Evolutionary conservation across 306 rosid genomes (phyloP).

Genomic region (Begonia fuchsioides): DNA sequence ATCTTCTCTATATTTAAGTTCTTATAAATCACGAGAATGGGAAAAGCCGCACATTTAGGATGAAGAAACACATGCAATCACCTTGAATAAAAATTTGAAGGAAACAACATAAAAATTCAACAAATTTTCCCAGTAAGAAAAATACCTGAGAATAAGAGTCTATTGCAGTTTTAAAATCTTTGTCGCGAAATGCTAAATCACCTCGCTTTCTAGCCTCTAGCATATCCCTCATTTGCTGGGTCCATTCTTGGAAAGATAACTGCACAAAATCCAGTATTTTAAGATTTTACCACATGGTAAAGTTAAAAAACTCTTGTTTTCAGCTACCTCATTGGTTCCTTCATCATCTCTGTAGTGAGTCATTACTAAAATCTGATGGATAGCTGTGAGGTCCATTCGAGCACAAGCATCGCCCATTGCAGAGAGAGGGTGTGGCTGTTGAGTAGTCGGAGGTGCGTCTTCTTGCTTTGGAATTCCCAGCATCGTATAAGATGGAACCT

Average conservation of each 20-base stretch:
- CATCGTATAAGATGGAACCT: constrained; percentile 55
- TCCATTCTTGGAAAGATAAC: constrained; percentile 86
- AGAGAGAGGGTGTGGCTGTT: constrained; percentile 53
- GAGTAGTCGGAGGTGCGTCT: constrained; percentile 40
- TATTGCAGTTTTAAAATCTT: constrained; percentile 46
- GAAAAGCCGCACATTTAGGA: too few relatives aligned
- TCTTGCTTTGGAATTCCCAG: constrained; percentile 57
- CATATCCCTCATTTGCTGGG: constrained; percentile 66
- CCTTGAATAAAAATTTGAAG: too few relatives aligned
- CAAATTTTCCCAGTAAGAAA: not conserved
- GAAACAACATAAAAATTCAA: too few relatives aligned
- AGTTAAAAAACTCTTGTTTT: not conserved
- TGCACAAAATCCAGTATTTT: constrained; percentile 5
- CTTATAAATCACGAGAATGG: too few relatives aligned
- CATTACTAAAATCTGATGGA: constrained; percentile 58
- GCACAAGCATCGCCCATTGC: constrained; percentile 65
- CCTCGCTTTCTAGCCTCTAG: constrained; percentile 63
- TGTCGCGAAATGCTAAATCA: constrained; percentile 63
- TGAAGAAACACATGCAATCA: too few relatives aligned
- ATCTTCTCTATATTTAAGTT: too few relatives aligned
- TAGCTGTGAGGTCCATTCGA: constrained; percentile 61
- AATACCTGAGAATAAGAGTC: constrained; percentile 58
- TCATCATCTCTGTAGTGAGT: constrained; percentile 54
- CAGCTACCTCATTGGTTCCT: constrained; percentile 53
- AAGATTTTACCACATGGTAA: not conserved